Percentiles rank a stretch among this genome's conserved stretches.
Conservation (phyloP, 1,139 yeast genomes). For the Kluyveromyces sp. region DNA sequence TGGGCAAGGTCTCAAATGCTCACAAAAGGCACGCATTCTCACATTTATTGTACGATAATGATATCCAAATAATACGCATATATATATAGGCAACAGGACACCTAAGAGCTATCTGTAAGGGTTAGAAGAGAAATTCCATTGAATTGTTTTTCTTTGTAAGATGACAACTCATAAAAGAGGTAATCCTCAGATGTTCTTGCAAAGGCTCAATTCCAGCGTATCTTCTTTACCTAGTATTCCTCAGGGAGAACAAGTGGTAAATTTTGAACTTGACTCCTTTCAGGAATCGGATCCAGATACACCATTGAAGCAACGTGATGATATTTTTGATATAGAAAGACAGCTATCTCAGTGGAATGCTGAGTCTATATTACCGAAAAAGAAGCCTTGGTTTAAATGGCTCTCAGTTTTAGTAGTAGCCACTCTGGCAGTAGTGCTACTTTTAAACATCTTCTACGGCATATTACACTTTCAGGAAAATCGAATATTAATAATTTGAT, state of each 20-base stretch:
- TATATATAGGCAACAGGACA: too few relatives aligned
- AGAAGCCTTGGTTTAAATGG: background rate
- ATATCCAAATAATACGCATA: too few relatives aligned
- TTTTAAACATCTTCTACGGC: background rate
- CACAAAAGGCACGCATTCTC: too few relatives aligned
- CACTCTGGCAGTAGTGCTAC: background rate
- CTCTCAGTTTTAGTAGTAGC: background rate
- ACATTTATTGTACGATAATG: too few relatives aligned
- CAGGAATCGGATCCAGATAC: constrained; percentile 3
- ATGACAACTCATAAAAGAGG: constrained; percentile 13
- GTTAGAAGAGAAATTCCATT: background rate
- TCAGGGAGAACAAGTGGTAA: constrained; percentile 1
- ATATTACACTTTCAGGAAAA: background rate
- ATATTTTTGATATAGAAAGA: constrained; percentile 1
- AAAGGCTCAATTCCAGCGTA: constrained; percentile 15
- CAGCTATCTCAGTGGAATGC: background rate
- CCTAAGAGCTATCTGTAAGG: too few relatives aligned
- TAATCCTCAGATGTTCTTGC: constrained; percentile 16
- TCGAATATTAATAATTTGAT: background rate
- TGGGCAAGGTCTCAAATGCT: too few relatives aligned
- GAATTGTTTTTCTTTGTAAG: background rate
- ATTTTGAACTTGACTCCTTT: constrained; percentile 7
- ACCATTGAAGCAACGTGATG: background rate
- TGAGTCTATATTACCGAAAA: background rate
- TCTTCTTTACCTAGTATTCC: constrained; percentile 3